Conservation (phyloP, 148 eudicot genomes). For the Vaccinium macrocarpon region DNA sequence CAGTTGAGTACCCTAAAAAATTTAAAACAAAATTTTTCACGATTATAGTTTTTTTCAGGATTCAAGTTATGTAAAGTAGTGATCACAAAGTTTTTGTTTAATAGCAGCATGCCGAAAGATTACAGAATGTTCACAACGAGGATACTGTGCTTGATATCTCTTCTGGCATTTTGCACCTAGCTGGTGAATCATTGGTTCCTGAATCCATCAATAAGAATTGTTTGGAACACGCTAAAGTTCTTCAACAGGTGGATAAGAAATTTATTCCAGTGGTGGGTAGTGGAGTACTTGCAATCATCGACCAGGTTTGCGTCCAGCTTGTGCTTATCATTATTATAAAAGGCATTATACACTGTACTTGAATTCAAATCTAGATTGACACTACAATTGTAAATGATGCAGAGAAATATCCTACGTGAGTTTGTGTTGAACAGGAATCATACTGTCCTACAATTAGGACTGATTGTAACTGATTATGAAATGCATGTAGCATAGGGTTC, state of each 20-base stretch:
- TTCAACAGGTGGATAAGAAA: constrained; percentile 86
- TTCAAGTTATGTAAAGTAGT: neutral
- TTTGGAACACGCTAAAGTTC: constrained; percentile 68
- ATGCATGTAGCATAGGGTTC: constrained; percentile 2
- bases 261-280: constrained; percentile 87
- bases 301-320: constrained; percentile 57
- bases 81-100: constrained; percentile 5
- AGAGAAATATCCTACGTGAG: too few relatives aligned
- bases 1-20: constrained; percentile 26
- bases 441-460: too few relatives aligned
- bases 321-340: neutral
- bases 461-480: neutral
- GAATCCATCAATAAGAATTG: constrained; percentile 58
- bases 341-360: neutral
- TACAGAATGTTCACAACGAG: constrained; percentile 33
- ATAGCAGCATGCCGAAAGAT: constrained; percentile 42
- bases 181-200: constrained; percentile 77
- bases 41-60: neutral
- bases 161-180: constrained; percentile 60
- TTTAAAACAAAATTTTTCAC: constrained; percentile 8
- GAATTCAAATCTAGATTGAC: constrained; percentile 1
- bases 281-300: constrained; percentile 73
- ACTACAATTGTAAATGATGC: neutral
- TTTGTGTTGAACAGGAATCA: too few relatives aligned
- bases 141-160: constrained; percentile 59